These are phyloP conservation scores for Ceratocystiopsis brevicomis DNA, from an alignment of 2,329 filamentous ascomycete species.

Conservation along the genomic window DNA sequence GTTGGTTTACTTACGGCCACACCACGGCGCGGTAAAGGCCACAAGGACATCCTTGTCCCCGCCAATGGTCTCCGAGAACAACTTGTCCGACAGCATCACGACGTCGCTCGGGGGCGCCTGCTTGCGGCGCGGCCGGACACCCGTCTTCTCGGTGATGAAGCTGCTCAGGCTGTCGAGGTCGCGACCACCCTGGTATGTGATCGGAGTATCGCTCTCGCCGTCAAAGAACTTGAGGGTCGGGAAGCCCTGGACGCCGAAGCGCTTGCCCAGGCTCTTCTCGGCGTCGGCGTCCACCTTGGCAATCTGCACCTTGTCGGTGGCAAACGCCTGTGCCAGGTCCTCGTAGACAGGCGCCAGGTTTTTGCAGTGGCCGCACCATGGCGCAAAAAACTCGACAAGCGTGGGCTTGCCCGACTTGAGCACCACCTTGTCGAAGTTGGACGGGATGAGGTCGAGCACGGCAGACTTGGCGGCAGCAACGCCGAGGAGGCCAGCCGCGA, in stretches of 20 bases:
- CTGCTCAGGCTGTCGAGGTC: constrained; percentile 68
- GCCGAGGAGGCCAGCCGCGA: constrained; percentile 35
- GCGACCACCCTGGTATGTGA: constrained; percentile 70
- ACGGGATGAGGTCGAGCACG: constrained; percentile 73
- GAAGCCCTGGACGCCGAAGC: constrained; percentile 83
- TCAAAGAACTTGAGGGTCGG: constrained; percentile 97
- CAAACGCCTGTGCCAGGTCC: constrained; percentile 61
- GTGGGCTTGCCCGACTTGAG: constrained; percentile 86
- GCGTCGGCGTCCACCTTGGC: constrained; percentile 93
- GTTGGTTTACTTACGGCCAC: constrained; percentile 46
- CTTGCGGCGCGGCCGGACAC: constrained; percentile 62
- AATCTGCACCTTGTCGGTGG: constrained; percentile 60
- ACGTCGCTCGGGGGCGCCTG: constrained; percentile 56
- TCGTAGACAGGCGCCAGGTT: constrained; percentile 88
- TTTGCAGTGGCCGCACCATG: constrained; percentile 99
- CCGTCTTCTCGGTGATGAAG: constrained; percentile 77
- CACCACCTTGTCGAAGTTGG: constrained; percentile 82
- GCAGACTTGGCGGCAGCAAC: constrained; percentile 51
- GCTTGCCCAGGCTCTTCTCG: constrained; percentile 66
- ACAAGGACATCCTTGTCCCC: constrained; percentile 79
- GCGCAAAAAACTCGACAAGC: constrained; percentile 93
- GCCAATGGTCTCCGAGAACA: constrained; percentile 62
- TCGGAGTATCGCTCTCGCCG: constrained; percentile 71
- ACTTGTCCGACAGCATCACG: constrained; percentile 58
- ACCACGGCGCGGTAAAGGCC: constrained; percentile 96